phyloP scores from a whole-genome alignment of 371 early-diverging fungal genomes.

The Rhizoclosmatium hyalinum region DNA sequence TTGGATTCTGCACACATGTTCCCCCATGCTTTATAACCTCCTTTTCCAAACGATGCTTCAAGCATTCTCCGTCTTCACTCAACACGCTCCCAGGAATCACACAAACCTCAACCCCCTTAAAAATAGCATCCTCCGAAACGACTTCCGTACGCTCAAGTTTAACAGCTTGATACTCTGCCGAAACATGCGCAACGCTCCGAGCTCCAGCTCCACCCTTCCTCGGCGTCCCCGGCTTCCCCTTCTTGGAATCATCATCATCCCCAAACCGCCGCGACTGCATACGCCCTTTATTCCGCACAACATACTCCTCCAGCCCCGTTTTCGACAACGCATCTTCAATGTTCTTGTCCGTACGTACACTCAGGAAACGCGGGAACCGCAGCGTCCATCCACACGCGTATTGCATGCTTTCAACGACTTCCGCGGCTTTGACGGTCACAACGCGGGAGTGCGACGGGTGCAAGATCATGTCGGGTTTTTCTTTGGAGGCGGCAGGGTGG shows the following conservation, averaged over 20 bases:
- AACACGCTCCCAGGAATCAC: constrained; percentile 52
- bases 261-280: constrained; percentile 41
- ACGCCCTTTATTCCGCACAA: constrained; percentile 36
- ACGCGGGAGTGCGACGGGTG: constrained; percentile 60
- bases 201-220: constrained; percentile 22
- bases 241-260: constrained; percentile 10
- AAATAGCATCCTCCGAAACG: constrained; percentile 52
- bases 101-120: constrained; percentile 69
- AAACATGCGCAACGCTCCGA: constrained; percentile 39
- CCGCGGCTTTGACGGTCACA: constrained; percentile 72
- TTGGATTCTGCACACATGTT: constrained; percentile 60
- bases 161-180: constrained; percentile 52
- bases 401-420: constrained; percentile 62
- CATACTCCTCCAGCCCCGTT: constrained; percentile 34
- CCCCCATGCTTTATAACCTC: constrained; percentile 72
- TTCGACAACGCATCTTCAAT: constrained; percentile 65
- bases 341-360: constrained; percentile 71
- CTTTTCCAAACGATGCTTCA: constrained; percentile 64
- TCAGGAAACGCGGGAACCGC: constrained; percentile 77
- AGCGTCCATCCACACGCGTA: constrained; percentile 71
- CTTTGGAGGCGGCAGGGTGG: constrained; percentile 59
- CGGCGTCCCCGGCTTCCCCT: constrained; percentile 12
- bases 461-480: constrained; percentile 73
- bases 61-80: constrained; percentile 9
- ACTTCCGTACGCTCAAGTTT: constrained; percentile 50